Conservation (phyloP, 1,139 yeast species). For the Geotrichum macrosporum region DNA sequence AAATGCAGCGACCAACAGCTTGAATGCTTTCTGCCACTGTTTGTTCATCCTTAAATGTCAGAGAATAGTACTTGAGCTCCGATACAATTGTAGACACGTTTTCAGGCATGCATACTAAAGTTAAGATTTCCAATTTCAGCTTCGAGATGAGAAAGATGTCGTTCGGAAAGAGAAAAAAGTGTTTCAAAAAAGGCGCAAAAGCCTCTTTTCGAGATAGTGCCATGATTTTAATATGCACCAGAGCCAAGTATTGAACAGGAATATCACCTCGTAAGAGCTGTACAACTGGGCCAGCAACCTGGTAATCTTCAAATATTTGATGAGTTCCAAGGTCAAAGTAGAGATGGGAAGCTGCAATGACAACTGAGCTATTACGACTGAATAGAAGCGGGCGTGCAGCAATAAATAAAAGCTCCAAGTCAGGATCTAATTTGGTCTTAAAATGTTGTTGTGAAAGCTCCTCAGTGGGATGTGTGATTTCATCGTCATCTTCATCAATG, state of each 20-base stretch:
- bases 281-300: constrained; percentile 50
- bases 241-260: constrained; percentile 36
- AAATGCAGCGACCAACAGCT: constrained; percentile 53
- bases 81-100: constrained; percentile 53
- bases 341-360: constrained; percentile 58
- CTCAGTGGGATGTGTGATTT: constrained; percentile 15
- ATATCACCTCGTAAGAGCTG: constrained; percentile 41
- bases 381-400: constrained; percentile 46
- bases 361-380: constrained; percentile 56
- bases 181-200: constrained; percentile 47
- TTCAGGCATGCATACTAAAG: constrained; percentile 51
- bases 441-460: neutral
- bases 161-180: constrained; percentile 57
- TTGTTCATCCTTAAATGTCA: constrained; percentile 38
- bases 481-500: constrained; percentile 24
- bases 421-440: constrained; percentile 46
- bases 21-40: constrained; percentile 55
- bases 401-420: constrained; percentile 51
- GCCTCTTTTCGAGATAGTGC: constrained; percentile 43
- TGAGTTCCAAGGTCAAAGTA: constrained; percentile 54
- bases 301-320: constrained; percentile 44
- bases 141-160: constrained; percentile 50
- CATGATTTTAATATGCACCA: constrained; percentile 35
- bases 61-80: constrained; percentile 65
- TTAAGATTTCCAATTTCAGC: constrained; percentile 60